Evolutionary conservation across 2,329 filamentous ascomycete species (phyloP), one percentile per base, ranked within the genome.

Genomic region (Davidsoniella australis): DNA sequence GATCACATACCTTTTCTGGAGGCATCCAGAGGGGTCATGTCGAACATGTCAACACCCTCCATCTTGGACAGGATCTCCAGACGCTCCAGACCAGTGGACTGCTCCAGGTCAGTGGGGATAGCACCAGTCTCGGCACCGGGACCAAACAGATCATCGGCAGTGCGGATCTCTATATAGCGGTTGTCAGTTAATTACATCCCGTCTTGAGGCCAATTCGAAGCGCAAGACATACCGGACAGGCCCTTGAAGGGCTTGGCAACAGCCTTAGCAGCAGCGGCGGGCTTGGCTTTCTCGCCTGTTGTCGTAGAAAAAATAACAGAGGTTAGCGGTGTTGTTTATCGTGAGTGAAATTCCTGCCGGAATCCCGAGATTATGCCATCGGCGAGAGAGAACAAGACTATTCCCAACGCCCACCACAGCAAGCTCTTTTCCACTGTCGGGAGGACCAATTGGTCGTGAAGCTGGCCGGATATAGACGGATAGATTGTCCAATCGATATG

Each of bases 11-110:
- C 89, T 68, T 76, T 77, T 63, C 91, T 81, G 66, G 83, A 91
- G 56, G 89, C 75, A 66, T 96, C 91, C 60, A 98, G 78, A 56
- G 91, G 91, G 68, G 79, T 82, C 91, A 96, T 94, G 71, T 98
- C 88, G 72, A 98, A 98, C 65, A 96, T 74, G 64, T 98, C 91
- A 61, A 95, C 73, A 58, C 91, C 88, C 75, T 96, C 86, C 83
- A 96, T 94, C 80, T 98, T 98, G 70, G 91, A 91, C 65, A 98
- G 75, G 62, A 98, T 91, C 71, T 98, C 91, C 59, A 98, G 78
- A 78, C 91, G 88, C 75, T 98, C 91, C 54, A 96, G 76, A 84
- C 91, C 91, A 59, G 91, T 96, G 53, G 91, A 71, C 68, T 98
- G 91, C 67, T 96, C 87, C 64, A 94, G 68, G 68, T 98, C 91